A percentile compares a stretch with the other conserved stretches of the same genome.
These are phyloP conservation scores for Vitis rotundifolia DNA, from an alignment of 164 flowering plant genomes.

Conservation along the genomic window DNA sequence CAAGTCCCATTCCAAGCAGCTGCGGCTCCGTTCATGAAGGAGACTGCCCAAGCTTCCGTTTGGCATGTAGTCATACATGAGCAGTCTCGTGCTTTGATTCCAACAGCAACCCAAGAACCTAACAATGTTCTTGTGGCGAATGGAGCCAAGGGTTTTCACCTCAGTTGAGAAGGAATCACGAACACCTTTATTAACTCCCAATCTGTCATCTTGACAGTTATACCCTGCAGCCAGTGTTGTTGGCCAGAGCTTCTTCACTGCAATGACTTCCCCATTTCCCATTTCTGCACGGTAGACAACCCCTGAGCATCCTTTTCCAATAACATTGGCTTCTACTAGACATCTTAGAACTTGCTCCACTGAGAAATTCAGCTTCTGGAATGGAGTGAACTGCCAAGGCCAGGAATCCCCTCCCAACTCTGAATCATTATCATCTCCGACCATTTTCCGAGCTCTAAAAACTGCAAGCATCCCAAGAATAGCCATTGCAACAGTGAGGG, in stretches of 20 bases:
- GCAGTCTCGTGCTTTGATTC: slow-evolving; percentile 46
- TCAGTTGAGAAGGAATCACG: slow-evolving; percentile 56
- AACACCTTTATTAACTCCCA: slow-evolving; percentile 15
- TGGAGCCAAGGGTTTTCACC: slow-evolving; percentile 51
- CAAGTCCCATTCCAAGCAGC: slow-evolving; percentile 50
- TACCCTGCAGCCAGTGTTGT: slow-evolving; percentile 15
- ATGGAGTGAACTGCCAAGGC: slow-evolving; percentile 51
- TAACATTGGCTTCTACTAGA: slow-evolving; percentile 47
- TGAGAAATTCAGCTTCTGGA: slow-evolving; percentile 44
- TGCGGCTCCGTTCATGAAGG: slow-evolving; percentile 40
- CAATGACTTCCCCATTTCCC: slow-evolving; percentile 51
- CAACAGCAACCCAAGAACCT: slow-evolving; percentile 57
- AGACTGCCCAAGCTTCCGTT: slow-evolving; percentile 60
- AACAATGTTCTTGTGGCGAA: slow-evolving; percentile 65
- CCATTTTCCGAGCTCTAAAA: slow-evolving; percentile 38
- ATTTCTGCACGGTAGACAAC: slow-evolving; percentile 52
- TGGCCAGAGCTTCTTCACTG: slow-evolving; percentile 67
- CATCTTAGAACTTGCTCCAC: slow-evolving; percentile 32
- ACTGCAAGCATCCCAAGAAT: slow-evolving; percentile 47
- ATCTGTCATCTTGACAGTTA: slow-evolving; percentile 2
- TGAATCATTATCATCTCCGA: slow-evolving; percentile 39
- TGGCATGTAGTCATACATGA: slow-evolving; percentile 64
- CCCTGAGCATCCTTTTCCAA: slow-evolving; percentile 65
- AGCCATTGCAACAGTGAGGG: slow-evolving; percentile 36
- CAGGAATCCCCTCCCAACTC: slow-evolving; percentile 46